These are phyloP conservation scores for Setomelanomma holmii DNA, from an alignment of 2,329 filamentous ascomycete genomes.

Conservation along the genomic window DNA sequence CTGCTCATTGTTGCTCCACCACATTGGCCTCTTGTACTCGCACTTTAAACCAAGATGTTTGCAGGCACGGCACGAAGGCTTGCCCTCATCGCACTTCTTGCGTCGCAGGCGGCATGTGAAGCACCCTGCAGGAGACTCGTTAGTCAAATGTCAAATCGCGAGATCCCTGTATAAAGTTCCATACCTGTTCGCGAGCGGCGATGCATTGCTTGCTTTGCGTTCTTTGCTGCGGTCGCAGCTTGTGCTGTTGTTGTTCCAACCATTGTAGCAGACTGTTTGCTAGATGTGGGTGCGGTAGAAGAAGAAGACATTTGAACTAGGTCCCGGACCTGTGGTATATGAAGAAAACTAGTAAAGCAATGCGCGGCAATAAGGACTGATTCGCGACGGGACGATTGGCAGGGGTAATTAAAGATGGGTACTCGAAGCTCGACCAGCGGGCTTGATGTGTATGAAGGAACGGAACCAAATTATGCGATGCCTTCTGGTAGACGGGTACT, in stretches of 20 bases:
- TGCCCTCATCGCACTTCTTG: constrained; percentile 75
- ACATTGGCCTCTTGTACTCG: constrained; percentile 95
- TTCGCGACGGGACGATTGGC: constrained; percentile 50
- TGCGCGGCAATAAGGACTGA: constrained; percentile 50
- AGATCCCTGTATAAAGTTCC: constrained; percentile 52
- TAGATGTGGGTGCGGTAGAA: constrained; percentile 50
- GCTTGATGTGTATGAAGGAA: constrained; percentile 50
- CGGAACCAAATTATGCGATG: constrained; percentile 55
- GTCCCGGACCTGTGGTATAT: constrained; percentile 51
- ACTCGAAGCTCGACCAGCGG: constrained; percentile 58
- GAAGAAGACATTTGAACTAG: constrained; percentile 54
- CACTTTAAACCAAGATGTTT: constrained; percentile 80
- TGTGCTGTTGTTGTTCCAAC: constrained; percentile 55
- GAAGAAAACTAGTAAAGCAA: constrained; percentile 49
- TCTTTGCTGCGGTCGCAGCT: constrained; percentile 59
- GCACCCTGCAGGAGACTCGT: constrained; percentile 61
- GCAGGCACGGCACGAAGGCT: constrained; percentile 69
- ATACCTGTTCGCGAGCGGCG: constrained; percentile 92
- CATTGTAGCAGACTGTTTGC: constrained; percentile 57
- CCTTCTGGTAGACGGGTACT: constrained; percentile 45
- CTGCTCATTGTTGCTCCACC: constrained; percentile 95
- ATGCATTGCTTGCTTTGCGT: constrained; percentile 83
- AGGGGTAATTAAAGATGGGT: constrained; percentile 57
- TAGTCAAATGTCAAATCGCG: constrained; percentile 44
- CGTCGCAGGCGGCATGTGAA: constrained; percentile 72